Conservation (phyloP, 306 rosid species). For the Trichosanthes cucumerina region DNA sequence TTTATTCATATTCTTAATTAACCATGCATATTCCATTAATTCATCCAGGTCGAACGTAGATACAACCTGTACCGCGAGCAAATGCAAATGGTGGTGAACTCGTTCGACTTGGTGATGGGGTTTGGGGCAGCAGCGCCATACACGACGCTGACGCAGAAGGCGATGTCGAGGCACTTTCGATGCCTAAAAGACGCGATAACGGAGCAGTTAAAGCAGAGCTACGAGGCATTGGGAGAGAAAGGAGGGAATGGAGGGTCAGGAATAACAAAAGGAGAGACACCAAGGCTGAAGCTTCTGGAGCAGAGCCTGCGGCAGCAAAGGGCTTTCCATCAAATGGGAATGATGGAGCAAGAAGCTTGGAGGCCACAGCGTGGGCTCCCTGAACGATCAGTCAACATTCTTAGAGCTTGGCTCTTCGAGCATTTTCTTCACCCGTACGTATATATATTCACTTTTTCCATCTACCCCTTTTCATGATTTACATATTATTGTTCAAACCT, state of each 20-base stretch:
- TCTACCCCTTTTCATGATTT: not conserved
- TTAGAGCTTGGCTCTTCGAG: constrained; percentile 98
- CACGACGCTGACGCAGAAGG: constrained; percentile 88
- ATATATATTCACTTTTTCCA: not conserved
- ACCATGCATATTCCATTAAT: not conserved
- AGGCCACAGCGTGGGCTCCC: constrained; percentile 97
- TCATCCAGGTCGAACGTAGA: constrained; percentile 74
- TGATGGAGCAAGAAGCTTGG: constrained; percentile 99
- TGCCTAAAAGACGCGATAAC: constrained; percentile 79
- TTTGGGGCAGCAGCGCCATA: constrained; percentile 87
- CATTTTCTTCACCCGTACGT: constrained; percentile 99
- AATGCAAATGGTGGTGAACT: constrained; percentile 93
- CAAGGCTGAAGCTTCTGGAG: constrained; percentile 76
- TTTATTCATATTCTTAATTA: not conserved
- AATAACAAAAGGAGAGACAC: constrained; percentile 90
- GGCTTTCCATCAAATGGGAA: constrained; percentile 90
- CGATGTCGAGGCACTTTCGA: constrained; percentile 92
- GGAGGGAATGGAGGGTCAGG: constrained; percentile 69
- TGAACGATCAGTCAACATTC: constrained; percentile 92
- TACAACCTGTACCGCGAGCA: constrained; percentile 91
- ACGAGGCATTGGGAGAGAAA: constrained; percentile 77
- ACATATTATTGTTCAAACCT: not conserved
- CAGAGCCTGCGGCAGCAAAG: constrained; percentile 88
- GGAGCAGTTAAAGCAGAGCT: constrained; percentile 59
- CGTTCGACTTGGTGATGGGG: constrained; percentile 88